Conservation (phyloP, 1,139 yeast genomes). For the Yamadazyma taylorii region DNA sequence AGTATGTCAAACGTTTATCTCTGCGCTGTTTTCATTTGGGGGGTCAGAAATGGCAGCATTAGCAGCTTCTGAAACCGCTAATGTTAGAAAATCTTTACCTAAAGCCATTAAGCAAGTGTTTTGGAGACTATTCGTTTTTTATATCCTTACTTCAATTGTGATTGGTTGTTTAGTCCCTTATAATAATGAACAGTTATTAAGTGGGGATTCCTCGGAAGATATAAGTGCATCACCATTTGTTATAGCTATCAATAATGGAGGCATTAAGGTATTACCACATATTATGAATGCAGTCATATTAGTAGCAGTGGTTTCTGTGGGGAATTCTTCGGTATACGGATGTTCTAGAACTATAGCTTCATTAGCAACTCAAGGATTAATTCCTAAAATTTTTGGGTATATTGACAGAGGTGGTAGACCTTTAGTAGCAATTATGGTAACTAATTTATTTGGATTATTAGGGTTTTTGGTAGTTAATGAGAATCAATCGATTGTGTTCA, state of each 20-base stretch:
- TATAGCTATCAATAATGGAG: conserved; percentile 40
- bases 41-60: conserved; percentile 63
- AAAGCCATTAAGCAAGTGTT: conserved; percentile 73
- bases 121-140: conserved; percentile 69
- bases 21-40: conserved; percentile 83
- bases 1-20: conserved; percentile 76
- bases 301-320: conserved; percentile 52
- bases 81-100: conserved; percentile 69
- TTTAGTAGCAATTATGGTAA: conserved; percentile 48
- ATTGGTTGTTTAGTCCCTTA: conserved; percentile 50
- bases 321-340: conserved; percentile 57
- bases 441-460: conserved; percentile 55
- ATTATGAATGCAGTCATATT: conserved; percentile 57
- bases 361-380: conserved; percentile 51
- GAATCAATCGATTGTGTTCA: conserved; percentile 51
- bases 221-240: conserved; percentile 44
- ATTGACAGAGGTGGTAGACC: conserved; percentile 62
- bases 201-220: conserved; percentile 29
- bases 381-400: conserved; percentile 47
- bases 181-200: conserved; percentile 34
- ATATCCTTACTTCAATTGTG: conserved; percentile 46
- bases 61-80: conserved; percentile 81
- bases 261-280: conserved; percentile 42
- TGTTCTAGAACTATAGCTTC: conserved; percentile 56
- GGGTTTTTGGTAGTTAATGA: conserved; percentile 59